A percentile compares a stretch with the other conserved stretches of the same genome.
These are phyloP conservation scores for Talaromyces sp. DNA, from an alignment of 2,329 filamentous ascomycete genomes.

Conservation along the genomic window DNA sequence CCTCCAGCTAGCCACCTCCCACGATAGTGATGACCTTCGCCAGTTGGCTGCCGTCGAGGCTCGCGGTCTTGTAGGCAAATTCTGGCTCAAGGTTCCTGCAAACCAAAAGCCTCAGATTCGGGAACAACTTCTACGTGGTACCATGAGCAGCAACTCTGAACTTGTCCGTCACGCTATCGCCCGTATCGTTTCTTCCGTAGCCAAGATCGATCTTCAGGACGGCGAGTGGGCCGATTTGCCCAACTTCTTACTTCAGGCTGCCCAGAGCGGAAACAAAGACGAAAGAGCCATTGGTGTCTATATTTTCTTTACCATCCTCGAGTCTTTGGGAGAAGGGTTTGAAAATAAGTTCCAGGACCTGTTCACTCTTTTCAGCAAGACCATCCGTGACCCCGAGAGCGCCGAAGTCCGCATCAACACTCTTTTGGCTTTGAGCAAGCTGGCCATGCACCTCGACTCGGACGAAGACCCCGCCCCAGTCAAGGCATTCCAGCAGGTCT, in stretches of 20 bases:
- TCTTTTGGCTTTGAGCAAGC: conserved; percentile 81
- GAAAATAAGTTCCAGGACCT: conserved; percentile 76
- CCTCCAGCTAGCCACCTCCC: conserved; percentile 81
- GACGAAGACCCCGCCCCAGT: conserved; percentile 78
- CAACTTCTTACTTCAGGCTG: conserved; percentile 73
- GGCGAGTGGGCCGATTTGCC: conserved; percentile 83
- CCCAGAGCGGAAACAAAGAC: conserved; percentile 68
- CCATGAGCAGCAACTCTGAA: conserved; percentile 73
- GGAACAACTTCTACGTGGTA: conserved; percentile 77
- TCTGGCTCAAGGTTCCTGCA: conserved; percentile 73
- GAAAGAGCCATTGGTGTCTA: conserved; percentile 90
- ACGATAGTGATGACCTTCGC: conserved; percentile 68
- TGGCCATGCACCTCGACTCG: conserved; percentile 82
- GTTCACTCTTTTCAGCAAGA: conserved; percentile 78
- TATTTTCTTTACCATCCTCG: conserved; percentile 87
- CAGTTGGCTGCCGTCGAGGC: conserved; percentile 92
- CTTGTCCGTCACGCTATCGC: conserved; percentile 82
- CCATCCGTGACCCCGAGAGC: conserved; percentile 87
- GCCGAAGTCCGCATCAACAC: conserved; percentile 93
- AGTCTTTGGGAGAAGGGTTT: conserved; percentile 82
- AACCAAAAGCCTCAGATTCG: conserved; percentile 78
- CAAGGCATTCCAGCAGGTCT: conserved; percentile 71
- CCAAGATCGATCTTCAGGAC: conserved; percentile 80
- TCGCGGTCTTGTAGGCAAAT: conserved; percentile 75
- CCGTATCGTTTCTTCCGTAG: conserved; percentile 82